These are phyloP conservation scores for Prunus armeniaca DNA, from an alignment of 306 rosid genomes.

Conservation along the genomic window DNA sequence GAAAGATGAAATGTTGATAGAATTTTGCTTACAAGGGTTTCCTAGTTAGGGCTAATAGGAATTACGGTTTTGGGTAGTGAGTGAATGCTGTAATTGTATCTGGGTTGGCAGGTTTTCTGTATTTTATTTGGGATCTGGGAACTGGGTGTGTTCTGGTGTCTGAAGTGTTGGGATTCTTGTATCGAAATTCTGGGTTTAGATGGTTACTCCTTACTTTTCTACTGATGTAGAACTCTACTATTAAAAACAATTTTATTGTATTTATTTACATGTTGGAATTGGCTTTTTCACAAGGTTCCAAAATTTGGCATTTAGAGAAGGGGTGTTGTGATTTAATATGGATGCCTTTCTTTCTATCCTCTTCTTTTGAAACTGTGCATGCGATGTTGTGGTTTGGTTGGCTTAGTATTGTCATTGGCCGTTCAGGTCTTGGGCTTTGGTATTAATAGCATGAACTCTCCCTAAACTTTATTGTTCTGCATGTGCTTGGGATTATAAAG, in stretches of 20 bases:
- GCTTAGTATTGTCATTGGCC: not conserved
- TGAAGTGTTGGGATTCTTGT: not conserved
- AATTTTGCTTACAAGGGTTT: not conserved
- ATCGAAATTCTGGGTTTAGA: not conserved
- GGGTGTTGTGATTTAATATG: not conserved
- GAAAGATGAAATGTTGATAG: too few species aligned
- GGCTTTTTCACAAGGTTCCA: not conserved
- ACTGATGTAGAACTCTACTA: not conserved
- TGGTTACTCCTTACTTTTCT: not conserved
- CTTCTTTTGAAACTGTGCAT: not conserved
- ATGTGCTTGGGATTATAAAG: not conserved
- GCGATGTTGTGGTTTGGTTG: not conserved
- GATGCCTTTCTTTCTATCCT: not conserved
- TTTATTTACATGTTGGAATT: not conserved
- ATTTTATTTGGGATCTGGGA: conserved; percentile 18
- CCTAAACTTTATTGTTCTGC: not conserved
- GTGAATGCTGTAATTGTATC: not conserved
- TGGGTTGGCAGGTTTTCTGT: conserved; percentile 9
- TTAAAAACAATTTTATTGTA: not conserved
- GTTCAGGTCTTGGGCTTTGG: not conserved
- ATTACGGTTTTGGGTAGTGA: conserved; percentile 16
- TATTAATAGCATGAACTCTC: not conserved
- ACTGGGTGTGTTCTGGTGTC: conserved; percentile 1
- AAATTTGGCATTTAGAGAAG: not conserved
- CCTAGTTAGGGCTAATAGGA: not conserved